Evolutionary conservation across 345 rosid species (phyloP), one percentile per base, ranked within the genome.

Genomic region (Lepidium didymum): DNA sequence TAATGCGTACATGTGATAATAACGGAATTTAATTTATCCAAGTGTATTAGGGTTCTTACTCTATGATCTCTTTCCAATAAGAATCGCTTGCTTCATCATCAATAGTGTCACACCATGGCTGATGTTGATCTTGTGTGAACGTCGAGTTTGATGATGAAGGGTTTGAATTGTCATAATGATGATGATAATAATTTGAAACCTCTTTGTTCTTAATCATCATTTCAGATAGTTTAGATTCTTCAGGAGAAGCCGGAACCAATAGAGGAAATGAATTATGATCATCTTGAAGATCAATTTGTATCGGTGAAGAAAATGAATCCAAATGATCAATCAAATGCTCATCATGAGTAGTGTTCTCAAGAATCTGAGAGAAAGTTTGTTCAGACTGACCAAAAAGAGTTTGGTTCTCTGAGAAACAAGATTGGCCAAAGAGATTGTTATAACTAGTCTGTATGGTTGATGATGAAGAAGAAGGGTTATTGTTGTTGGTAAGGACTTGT

Each of bases 21-120:
- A 36, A 58, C 2, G 2, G 18, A 4, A 44, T 35, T 53, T 11
- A 47, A 16, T 62, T 16, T 34, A 53, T 25, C 4, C 14, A n/a
- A 14, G n/a, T 64, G 25, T 11, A 12, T 25, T n/a, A n/a, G n/a
- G 18, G 11, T 35, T 54, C 83, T 80, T 83, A 86, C 92, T 84
- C 84, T 41, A 84, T 73, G 41, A 84, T 76, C 1, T 83, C 83
- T 75, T 56, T 82, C 92, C 92, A 86, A 70, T 79, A 82, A 46
- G 76, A 76, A 15, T 81, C 84, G 69, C 62, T 74, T 49, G 78
- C 75, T 46, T 81, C 85, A 68, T 84, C 84, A 55, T 86, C 84
- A 54, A 75, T 60, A 44, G 31, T 44, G 52, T 74, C 74, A 67
- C 57, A 11, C 78, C 73, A 67, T 67, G 67, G 62, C 46, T 67